Conservation (phyloP, 176 grass and related monocot genomes). For the Elaeis guineensis region DNA sequence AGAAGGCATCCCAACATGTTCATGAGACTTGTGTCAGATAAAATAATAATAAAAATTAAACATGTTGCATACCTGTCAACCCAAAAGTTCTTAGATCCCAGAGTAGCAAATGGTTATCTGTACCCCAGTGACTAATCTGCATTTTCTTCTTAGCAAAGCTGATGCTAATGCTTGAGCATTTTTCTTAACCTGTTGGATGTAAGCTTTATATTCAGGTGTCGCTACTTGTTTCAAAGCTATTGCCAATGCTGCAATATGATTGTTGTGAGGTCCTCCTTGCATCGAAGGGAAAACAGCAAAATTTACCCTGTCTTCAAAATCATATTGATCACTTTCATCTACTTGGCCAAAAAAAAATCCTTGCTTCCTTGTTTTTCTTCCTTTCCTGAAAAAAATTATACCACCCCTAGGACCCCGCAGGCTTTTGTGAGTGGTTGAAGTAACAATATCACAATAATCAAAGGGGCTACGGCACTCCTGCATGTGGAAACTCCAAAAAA, state of each 20-base stretch:
- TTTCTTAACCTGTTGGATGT: conserved; percentile 95
- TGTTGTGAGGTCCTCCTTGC: conserved; percentile 99
- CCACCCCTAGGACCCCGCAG: conserved; percentile 89
- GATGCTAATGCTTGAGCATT: conserved; percentile 87
- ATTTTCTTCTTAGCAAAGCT: conserved; percentile 82
- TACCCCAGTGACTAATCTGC: conserved; percentile 96
- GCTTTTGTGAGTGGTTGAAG: conserved; percentile 93
- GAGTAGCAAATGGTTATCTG: conserved; percentile 94
- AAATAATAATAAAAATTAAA: background rate
- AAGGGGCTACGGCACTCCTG: conserved; percentile 89
- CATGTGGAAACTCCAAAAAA: conserved; percentile 1
- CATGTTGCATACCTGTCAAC: conserved; percentile 58
- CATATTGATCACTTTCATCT: conserved; percentile 56
- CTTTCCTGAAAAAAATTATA: conserved; percentile 92
- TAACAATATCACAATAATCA: conserved; percentile 93
- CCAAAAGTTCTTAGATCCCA: conserved; percentile 97
- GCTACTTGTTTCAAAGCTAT: conserved; percentile 87
- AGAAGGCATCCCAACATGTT: too few species aligned
- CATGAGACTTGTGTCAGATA: background rate
- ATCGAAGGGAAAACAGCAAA: conserved; percentile 87
- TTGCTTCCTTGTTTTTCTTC: conserved; percentile 44
- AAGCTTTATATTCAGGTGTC: conserved; percentile 87
- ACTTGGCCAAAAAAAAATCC: conserved; percentile 39
- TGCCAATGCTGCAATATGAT: conserved; percentile 91
- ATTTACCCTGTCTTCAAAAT: conserved; percentile 89